These are phyloP conservation scores for Laburnicola sp. DNA, from an alignment of 2,329 filamentous ascomycete species.

Conservation along the genomic window DNA sequence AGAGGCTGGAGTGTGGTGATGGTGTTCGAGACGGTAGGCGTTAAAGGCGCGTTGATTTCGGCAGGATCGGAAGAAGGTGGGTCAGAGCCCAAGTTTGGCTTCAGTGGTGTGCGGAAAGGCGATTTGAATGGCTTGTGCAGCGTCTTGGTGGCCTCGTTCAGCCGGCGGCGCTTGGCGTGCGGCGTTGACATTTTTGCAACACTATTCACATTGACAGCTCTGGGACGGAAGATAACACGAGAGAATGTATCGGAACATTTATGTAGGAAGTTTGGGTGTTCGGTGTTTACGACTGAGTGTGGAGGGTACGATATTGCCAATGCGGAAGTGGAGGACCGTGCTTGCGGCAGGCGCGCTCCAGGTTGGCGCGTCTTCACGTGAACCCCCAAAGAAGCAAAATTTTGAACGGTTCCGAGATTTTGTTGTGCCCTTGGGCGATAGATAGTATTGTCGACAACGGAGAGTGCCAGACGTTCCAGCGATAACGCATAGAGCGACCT, in stretches of 20 bases:
- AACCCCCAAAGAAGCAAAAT: background rate
- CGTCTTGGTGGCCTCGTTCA: constrained; percentile 60
- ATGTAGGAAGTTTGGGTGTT: background rate
- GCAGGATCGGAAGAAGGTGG: constrained; percentile 32
- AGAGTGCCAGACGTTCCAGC: too few species aligned
- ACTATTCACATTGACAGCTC: background rate
- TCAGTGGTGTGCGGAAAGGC: constrained; percentile 59
- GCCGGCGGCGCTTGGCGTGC: constrained; percentile 64
- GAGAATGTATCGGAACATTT: background rate
- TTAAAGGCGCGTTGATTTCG: constrained; percentile 1
- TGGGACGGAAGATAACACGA: background rate
- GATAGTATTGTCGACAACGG: too few species aligned
- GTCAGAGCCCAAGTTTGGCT: constrained; percentile 26
- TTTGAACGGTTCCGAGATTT: too few species aligned
- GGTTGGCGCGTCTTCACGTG: constrained; percentile 6
- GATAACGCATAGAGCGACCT: too few species aligned
- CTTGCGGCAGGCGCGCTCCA: background rate
- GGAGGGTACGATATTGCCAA: background rate
- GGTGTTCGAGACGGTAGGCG: background rate
- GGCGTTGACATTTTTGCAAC: constrained; percentile 51
- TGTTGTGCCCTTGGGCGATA: too few species aligned
- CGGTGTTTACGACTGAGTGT: background rate
- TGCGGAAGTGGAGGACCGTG: constrained; percentile 1
- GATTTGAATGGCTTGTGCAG: constrained; percentile 74
- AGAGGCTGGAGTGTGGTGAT: constrained; percentile 20